Percentiles rank a stretch among this genome's conserved stretches.
Evolutionary conservation across 139 green algal genomes (phyloP).

Genomic region (Picochlorum sp.): DNA sequence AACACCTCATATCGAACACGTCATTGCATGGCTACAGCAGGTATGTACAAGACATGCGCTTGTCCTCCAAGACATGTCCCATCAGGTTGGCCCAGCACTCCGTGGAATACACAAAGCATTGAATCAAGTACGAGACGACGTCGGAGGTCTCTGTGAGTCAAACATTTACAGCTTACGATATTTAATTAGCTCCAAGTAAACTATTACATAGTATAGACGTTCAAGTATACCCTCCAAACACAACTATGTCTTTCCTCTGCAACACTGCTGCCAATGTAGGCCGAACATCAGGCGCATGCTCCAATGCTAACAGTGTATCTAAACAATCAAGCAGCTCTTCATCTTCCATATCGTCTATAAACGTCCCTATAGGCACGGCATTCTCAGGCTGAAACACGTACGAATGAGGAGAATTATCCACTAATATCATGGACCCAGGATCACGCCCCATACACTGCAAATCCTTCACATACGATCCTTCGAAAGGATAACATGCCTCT

Average conservation of each 20-base stretch:
- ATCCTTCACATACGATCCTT: slow-evolving; percentile 89
- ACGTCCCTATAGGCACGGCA: slow-evolving; percentile 83
- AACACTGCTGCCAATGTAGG: slow-evolving; percentile 29
- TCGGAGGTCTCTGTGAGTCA: slow-evolving; percentile 45
- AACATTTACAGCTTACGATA: slow-evolving; percentile 79
- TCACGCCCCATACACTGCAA: slow-evolving; percentile 76
- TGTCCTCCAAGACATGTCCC: slow-evolving; percentile 28
- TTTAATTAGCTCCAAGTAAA: slow-evolving; percentile 20
- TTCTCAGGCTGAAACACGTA: slow-evolving; percentile 97
- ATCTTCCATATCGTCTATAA: slow-evolving; percentile 91
- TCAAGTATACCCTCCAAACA: neutral
- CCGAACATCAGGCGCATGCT: slow-evolving; percentile 58
- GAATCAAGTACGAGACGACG: slow-evolving; percentile 47
- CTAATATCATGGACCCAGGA: slow-evolving; percentile 76
- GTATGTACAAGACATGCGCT: slow-evolving; percentile 46
- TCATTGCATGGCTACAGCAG: slow-evolving; percentile 56
- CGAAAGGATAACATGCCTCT: slow-evolving; percentile 81
- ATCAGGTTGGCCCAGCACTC: slow-evolving; percentile 33
- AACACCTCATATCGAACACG: slow-evolving; percentile 71
- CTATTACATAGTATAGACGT: neutral
- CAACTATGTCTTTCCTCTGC: slow-evolving; percentile 5
- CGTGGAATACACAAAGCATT: slow-evolving; percentile 53
- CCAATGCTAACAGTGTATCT: slow-evolving; percentile 62
- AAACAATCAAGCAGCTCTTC: slow-evolving; percentile 75
- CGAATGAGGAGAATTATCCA: slow-evolving; percentile 95